Conservation (phyloP, 805 yeast species). For the Debaryomyces hansenii region DNA sequence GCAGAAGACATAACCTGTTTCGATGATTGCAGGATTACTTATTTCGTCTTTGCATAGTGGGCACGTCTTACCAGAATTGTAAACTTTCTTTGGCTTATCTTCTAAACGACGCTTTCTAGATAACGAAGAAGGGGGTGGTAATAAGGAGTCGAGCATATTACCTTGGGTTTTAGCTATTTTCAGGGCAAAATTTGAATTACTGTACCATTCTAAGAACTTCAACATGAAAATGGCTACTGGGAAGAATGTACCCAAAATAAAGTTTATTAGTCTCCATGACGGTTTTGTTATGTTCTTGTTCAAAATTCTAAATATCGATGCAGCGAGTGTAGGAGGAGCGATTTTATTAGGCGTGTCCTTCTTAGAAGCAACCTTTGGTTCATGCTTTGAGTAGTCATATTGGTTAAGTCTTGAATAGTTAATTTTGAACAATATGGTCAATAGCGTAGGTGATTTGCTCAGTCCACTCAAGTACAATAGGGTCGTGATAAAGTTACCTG, state of each 20-base stretch:
- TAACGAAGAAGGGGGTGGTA: constrained; percentile 48
- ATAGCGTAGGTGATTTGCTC: constrained; percentile 59
- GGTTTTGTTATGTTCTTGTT: constrained; percentile 23
- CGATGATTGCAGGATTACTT: constrained; percentile 81
- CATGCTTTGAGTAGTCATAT: constrained; percentile 46
- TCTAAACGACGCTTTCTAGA: constrained; percentile 12
- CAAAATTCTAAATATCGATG: constrained; percentile 28
- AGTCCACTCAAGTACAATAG: constrained; percentile 67
- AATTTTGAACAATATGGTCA: constrained; percentile 61
- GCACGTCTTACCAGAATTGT: constrained; percentile 44
- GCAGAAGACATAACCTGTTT: constrained; percentile 89
- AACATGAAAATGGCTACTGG: constrained; percentile 80
- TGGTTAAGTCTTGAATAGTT: constrained; percentile 63
- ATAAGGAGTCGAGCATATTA: constrained; percentile 44
- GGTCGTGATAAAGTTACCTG: constrained; percentile 56
- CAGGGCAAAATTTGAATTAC: constrained; percentile 67
- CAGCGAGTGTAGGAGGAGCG: constrained; percentile 42
- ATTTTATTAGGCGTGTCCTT: constrained; percentile 24
- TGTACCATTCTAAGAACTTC: constrained; percentile 94
- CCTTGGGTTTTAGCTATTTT: constrained; percentile 52
- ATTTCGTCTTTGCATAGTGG: constrained; percentile 68
- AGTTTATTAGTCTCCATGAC: constrained; percentile 29
- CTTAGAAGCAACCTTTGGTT: constrained; percentile 11
- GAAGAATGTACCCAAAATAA: constrained; percentile 52
- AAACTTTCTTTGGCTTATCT: constrained; percentile 17